These are phyloP conservation scores for Triangularia setosa DNA, from an alignment of 2,329 filamentous ascomycete genomes.

Conservation along the genomic window DNA sequence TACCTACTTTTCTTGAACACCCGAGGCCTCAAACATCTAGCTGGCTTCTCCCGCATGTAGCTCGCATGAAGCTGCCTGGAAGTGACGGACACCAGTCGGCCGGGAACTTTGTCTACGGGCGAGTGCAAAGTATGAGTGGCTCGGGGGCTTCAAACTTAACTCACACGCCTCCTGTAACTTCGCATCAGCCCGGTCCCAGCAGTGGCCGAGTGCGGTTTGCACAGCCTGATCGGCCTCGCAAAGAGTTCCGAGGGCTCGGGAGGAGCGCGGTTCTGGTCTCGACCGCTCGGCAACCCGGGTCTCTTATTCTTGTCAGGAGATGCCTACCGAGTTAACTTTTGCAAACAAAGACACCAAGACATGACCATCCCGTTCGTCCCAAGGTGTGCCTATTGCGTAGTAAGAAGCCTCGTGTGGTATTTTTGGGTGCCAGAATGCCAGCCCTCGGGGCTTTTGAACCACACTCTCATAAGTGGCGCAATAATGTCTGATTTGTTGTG, in stretches of 20 bases:
- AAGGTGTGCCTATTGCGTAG: neutral
- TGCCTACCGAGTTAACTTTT: neutral
- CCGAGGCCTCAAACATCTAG: neutral
- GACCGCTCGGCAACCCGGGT: neutral
- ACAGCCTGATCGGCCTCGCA: neutral
- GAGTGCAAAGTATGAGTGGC: too few species aligned
- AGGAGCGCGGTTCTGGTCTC: neutral
- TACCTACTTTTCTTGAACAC: neutral
- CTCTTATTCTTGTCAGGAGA: neutral
- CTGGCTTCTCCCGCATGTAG: neutral
- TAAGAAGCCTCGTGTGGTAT: neutral
- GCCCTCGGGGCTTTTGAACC: conserved; percentile 4
- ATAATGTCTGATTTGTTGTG: neutral
- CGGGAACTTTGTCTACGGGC: too few species aligned
- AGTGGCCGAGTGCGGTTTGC: neutral
- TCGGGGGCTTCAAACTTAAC: neutral
- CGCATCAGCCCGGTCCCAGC: neutral
- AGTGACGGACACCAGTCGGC: neutral
- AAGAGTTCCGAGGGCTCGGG: neutral
- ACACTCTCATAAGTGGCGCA: neutral
- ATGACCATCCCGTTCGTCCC: neutral
- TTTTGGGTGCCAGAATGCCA: neutral
- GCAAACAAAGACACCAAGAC: neutral
- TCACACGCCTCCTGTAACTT: neutral
- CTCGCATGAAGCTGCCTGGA: neutral